Evolutionary conservation across 2,329 filamentous ascomycete species (phyloP).

Genomic region (Moelleriella libera): DNA sequence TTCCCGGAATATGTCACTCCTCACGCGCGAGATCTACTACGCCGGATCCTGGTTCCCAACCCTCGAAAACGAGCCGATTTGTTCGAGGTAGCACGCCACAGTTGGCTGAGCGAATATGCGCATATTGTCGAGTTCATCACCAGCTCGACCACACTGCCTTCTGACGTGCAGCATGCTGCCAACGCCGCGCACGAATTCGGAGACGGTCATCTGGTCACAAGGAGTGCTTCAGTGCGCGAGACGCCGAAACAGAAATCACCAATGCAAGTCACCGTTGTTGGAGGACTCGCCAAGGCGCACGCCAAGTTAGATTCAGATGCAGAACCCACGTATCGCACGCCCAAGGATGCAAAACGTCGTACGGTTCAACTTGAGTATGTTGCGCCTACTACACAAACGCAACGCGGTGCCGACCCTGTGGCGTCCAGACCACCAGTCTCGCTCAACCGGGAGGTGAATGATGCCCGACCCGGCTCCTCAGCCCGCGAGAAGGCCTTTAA

Average conservation of each 20-base stretch:
- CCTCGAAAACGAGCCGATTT: constrained; percentile 88
- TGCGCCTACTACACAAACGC: constrained; percentile 73
- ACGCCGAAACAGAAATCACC: constrained; percentile 54
- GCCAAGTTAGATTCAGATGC: constrained; percentile 58
- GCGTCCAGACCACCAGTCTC: constrained; percentile 12
- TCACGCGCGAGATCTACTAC: constrained; percentile 81
- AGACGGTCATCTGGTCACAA: constrained; percentile 51
- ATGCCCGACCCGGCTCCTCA: constrained; percentile 15
- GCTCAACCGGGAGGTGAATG: constrained; percentile 26
- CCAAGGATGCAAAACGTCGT: constrained; percentile 79
- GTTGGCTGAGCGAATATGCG: constrained; percentile 96
- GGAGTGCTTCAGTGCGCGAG: constrained; percentile 87
- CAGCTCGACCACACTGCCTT: constrained; percentile 78
- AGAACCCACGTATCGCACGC: constrained; percentile 41
- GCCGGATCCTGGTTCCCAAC: constrained; percentile 88
- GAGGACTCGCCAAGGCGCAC: constrained; percentile 58
- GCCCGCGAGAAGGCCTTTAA: constrained; percentile 44
- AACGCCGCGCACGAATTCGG: constrained; percentile 40
- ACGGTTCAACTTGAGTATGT: constrained; percentile 98
- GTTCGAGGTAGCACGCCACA: constrained; percentile 94
- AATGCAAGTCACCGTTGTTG: constrained; percentile 28
- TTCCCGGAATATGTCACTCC: constrained; percentile 99
- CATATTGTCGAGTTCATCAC: constrained; percentile 95
- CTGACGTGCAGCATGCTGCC: constrained; percentile 72
- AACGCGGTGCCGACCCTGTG: constrained; percentile 40